Evolutionary conservation across 1,284 basidiomycete genomes (phyloP), one percentile per base, ranked within the genome.

Genomic region (Trichosporon coremiiforme): DNA sequence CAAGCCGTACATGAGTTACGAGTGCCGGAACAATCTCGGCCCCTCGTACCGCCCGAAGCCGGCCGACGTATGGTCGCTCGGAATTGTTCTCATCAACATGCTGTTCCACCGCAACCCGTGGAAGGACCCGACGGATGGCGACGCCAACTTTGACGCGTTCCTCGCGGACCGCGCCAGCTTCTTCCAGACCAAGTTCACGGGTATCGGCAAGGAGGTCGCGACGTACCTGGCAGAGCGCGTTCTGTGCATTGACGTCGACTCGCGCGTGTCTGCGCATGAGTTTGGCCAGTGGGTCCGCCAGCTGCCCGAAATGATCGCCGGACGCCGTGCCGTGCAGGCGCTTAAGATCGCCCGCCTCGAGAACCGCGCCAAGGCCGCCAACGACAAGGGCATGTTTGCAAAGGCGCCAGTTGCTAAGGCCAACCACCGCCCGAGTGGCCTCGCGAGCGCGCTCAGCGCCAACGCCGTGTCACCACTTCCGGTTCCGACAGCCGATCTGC

Each of bases 1-100:
- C 83, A 95, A 95, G 73, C 96, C 96, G 0, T 99, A 99, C 85
- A 98, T 99, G 96, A 95, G 94, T 77, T 98, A 91, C 82, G 95
- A 99, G 86, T 98, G 96, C 85, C 91, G 95, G 82, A 98, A 99
- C 87, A 98, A 98, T 84, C 87, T 96, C 75, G 91, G 92, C 35
- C 93, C 94, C 71, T 92, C 90, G 64, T 99, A 99, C 86, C 89
- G 90, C 76, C 95, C 96, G 68, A 91, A 91, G 76, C 93, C 94
- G 73, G 96, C 97, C 71, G 96, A 99, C 84, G 93, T 98, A 68
- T 99, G 96, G 96, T 98, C 95, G 33, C 88, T 99, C 74, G 97
- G 96, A 70, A 96, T 99, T 80, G 96, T 99, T 71, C 89, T 99
- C 76, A 93, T 99, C 87, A 99, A 99, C 84, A 93, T 99, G 90